These are phyloP conservation scores for Millerago galiae DNA, from an alignment of 805 yeast genomes.

Conservation along the genomic window DNA sequence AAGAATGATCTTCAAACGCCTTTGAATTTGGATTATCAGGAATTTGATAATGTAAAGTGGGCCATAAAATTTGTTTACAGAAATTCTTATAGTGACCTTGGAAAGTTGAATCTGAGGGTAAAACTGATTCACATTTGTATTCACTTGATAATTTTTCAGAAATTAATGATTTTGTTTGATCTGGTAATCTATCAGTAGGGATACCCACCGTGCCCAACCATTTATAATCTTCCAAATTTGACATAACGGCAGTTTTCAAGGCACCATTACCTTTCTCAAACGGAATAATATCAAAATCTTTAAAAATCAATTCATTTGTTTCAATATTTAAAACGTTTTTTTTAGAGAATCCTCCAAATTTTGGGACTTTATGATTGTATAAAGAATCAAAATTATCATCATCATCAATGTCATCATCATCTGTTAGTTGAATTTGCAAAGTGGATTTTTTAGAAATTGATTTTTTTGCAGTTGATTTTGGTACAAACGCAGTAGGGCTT, in stretches of 20 bases:
- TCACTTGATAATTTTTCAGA: constrained; percentile 37
- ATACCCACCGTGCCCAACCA: constrained; percentile 95
- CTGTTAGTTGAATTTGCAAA: constrained; percentile 5
- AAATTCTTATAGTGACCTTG: constrained; percentile 88
- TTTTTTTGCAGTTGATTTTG: constrained; percentile 32
- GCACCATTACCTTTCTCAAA: constrained; percentile 82
- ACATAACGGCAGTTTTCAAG: constrained; percentile 71
- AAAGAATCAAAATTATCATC: constrained; percentile 23
- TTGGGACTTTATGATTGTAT: constrained; percentile 27
- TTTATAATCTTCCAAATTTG: constrained; percentile 42
- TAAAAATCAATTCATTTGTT: constrained; percentile 31
- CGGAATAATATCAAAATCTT: constrained; percentile 47
- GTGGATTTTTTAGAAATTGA: constrained; percentile 5
- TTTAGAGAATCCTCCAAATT: constrained; percentile 71
- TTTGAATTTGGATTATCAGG: constrained; percentile 93
- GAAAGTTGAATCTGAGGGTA: constrained; percentile 70
- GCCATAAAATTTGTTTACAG: constrained; percentile 95
- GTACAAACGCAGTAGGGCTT: constrained; percentile 25
- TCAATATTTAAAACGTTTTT: constrained; percentile 40
- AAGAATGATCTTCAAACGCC: constrained; percentile 92
- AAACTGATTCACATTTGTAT: constrained; percentile 58
- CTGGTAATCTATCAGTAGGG: constrained; percentile 79
- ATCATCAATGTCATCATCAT: constrained; percentile 13
- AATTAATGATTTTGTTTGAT: constrained; percentile 47
- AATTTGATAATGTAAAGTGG: constrained; percentile 86